Percentiles rank a stretch among this genome's conserved stretches.
Conservation (phyloP, 768 basidiomycete species). For the Amanita molliuscula region DNA sequence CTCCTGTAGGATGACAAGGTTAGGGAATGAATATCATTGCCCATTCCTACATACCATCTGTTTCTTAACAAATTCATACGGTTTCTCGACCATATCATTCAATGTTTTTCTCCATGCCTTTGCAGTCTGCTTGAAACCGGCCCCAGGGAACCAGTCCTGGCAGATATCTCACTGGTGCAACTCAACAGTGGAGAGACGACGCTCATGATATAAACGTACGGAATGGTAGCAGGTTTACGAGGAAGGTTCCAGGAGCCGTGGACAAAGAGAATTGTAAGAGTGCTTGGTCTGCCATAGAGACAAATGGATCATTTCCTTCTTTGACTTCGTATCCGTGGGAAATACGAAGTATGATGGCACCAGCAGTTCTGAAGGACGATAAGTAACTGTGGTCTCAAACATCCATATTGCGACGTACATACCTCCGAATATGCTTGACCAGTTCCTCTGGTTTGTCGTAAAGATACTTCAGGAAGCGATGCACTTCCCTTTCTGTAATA, state of each 20-base stretch:
- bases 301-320: slow-evolving; percentile 20
- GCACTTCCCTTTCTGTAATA: slow-evolving; percentile 28
- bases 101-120: slow-evolving; percentile 21
- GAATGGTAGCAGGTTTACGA: slow-evolving; percentile 19
- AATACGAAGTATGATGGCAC: slow-evolving; percentile 16
- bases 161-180: slow-evolving; percentile 24
- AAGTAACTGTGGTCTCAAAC: neutral
- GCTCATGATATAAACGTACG: neutral
- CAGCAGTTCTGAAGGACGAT: neutral
- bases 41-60: slow-evolving; percentile 16
- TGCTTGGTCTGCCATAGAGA: slow-evolving; percentile 17
- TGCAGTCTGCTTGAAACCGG: slow-evolving; percentile 33
- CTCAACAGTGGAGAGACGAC: neutral
- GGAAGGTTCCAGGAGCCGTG: slow-evolving; percentile 16
- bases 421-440: slow-evolving; percentile 25
- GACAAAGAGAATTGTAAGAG: slow-evolving; percentile 14
- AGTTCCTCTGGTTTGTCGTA: slow-evolving; percentile 24
- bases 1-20: slow-evolving; percentile 9
- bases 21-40: neutral
- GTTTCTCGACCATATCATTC: slow-evolving; percentile 22
- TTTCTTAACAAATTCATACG: slow-evolving; percentile 21
- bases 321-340: slow-evolving; percentile 22
- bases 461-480: slow-evolving; percentile 26
- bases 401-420: slow-evolving; percentile 14
- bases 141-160: slow-evolving; percentile 38